Conservation (phyloP, 192 early-diverging fungal species). For the Endogone sp. region DNA sequence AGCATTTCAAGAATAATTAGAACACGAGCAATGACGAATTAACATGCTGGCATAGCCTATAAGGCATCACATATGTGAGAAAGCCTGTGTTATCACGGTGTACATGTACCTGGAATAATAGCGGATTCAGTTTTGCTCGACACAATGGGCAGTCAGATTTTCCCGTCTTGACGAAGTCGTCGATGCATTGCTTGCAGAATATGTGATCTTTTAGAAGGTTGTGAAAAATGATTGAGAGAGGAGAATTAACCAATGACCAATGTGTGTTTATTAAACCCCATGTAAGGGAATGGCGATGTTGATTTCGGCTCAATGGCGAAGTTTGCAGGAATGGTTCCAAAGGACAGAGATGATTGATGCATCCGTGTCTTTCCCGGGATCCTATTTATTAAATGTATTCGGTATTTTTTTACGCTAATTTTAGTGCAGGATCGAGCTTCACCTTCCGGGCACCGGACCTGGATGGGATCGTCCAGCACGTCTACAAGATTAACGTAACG, state of each 20-base stretch:
- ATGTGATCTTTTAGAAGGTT: constrained; percentile 8
- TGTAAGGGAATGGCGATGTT: too few relatives aligned
- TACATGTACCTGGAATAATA: constrained; percentile 12
- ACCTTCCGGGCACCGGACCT: constrained; percentile 37
- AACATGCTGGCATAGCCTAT: neutral
- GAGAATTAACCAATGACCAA: neutral
- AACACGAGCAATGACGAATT: neutral
- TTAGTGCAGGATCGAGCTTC: neutral
- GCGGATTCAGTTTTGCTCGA: constrained; percentile 7
- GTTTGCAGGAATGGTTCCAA: too few relatives aligned
- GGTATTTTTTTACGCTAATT: neutral
- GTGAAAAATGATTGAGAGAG: neutral
- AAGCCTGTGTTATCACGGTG: too few relatives aligned
- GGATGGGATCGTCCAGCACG: constrained; percentile 30
- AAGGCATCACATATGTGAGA: neutral
- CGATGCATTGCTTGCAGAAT: constrained; percentile 12
- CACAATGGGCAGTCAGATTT: constrained; percentile 8
- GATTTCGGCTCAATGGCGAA: too few relatives aligned
- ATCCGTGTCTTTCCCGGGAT: too few relatives aligned
- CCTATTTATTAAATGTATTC: too few relatives aligned
- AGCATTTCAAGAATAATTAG: neutral
- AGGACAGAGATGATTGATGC: too few relatives aligned
- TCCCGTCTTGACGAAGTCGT: constrained; percentile 9
- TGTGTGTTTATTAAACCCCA: too few relatives aligned
- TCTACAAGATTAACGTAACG: constrained; percentile 11